These are phyloP conservation scores for Pseudomassariella vexata DNA, from an alignment of 2,329 filamentous ascomycete species.

Conservation along the genomic window DNA sequence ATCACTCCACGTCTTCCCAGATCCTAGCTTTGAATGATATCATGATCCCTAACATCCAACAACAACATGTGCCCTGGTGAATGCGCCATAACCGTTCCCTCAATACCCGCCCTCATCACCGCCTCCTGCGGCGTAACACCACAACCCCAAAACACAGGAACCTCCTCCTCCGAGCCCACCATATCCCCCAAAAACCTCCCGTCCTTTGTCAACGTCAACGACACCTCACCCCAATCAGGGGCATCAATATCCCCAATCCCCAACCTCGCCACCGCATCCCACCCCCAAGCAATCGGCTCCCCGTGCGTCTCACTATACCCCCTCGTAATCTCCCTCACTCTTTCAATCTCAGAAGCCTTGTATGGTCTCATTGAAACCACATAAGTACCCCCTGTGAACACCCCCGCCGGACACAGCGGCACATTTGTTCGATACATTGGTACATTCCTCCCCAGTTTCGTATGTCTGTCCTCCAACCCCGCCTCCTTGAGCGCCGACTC, in stretches of 20 bases:
- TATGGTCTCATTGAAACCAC: conserved; percentile 63
- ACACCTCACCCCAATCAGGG: conserved; percentile 53
- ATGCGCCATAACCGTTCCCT: conserved; percentile 55
- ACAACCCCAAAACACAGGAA: conserved; percentile 59
- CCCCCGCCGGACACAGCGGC: conserved; percentile 50
- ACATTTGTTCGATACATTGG: conserved; percentile 57
- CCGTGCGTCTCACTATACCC: conserved; percentile 53
- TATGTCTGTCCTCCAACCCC: conserved; percentile 47
- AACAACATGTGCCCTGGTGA: conserved; percentile 58
- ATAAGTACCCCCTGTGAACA: conserved; percentile 47
- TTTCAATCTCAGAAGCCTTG: conserved; percentile 38
- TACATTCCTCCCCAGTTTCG: conserved; percentile 41
- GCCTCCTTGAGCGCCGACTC: conserved; percentile 48
- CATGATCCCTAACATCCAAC: conserved; percentile 42
- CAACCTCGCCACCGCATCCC: conserved; percentile 45
- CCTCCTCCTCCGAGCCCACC: conserved; percentile 31
- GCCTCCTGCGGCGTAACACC: conserved; percentile 63
- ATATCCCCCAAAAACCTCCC: conserved; percentile 28
- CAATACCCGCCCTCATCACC: conserved; percentile 47
- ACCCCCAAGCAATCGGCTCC: conserved; percentile 61
- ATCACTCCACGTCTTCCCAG: no score
- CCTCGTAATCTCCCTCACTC: conserved; percentile 49
- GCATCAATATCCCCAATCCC: conserved; percentile 47
- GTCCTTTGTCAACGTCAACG: conserved; percentile 31
- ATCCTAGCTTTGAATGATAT: no score